These are phyloP conservation scores for Echium plantagineum DNA, from an alignment of 257 asterid species.

Conservation along the genomic window DNA sequence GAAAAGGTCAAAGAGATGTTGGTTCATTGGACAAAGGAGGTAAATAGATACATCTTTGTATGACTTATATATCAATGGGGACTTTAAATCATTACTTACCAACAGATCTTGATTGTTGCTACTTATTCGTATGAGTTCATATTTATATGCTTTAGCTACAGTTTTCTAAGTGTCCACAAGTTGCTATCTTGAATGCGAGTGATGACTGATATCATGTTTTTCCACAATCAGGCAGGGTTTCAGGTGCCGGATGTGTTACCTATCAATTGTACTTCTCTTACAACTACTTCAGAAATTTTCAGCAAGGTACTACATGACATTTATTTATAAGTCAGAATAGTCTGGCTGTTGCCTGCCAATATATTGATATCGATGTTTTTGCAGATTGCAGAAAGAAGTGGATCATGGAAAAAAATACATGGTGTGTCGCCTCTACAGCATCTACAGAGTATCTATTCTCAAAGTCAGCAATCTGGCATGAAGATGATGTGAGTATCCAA, in stretches of 20 bases:
- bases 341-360: not conserved
- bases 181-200: not conserved
- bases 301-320: conserved; percentile 43
- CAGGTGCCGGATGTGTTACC: conserved; percentile 58
- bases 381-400: conserved; percentile 53
- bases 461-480: conserved; percentile 35
- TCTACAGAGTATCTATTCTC: conserved; percentile 56
- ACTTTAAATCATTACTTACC: not conserved
- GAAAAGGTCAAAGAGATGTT: conserved; percentile 56
- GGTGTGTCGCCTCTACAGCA: conserved; percentile 40
- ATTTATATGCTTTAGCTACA: no score
- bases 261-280: conserved; percentile 71
- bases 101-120: no score
- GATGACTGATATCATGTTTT: conserved; percentile 3
- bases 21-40: conserved; percentile 71
- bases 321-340: no score
- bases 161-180: not conserved
- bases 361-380: not conserved
- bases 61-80: not conserved
- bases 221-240: conserved; percentile 41
- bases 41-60: conserved; percentile 9
- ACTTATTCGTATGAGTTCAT: no score
- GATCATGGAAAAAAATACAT: conserved; percentile 23
- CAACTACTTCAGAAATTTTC: conserved; percentile 65
- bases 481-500: conserved; percentile 63